These are phyloP conservation scores for Graphiopsis chlorocephala DNA, from an alignment of 2,329 filamentous ascomycete genomes.

Conservation along the genomic window DNA sequence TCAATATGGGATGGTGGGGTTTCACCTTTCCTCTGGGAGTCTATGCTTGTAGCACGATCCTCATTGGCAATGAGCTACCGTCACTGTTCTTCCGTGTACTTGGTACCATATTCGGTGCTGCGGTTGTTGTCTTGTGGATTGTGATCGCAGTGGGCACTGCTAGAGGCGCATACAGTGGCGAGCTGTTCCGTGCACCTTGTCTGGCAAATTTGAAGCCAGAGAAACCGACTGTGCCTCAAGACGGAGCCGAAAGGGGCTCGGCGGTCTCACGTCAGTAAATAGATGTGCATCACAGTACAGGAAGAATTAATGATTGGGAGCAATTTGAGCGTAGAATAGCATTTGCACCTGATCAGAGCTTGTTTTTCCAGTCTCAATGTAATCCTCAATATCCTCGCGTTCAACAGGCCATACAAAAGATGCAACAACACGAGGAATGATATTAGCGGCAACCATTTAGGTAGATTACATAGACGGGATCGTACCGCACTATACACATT, in stretches of 20 bases:
- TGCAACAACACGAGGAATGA: not conserved
- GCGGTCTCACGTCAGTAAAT: not conserved
- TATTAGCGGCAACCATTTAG: too few relatives aligned
- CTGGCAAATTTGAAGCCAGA: slow-evolving; percentile 31
- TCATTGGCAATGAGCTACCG: slow-evolving; percentile 52
- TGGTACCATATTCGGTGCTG: slow-evolving; percentile 53
- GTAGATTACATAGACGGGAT: too few relatives aligned
- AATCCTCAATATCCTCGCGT: too few relatives aligned
- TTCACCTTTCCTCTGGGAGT: slow-evolving; percentile 60
- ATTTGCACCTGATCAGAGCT: too few relatives aligned
- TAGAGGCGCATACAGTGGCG: slow-evolving; percentile 47
- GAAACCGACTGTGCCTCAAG: not conserved
- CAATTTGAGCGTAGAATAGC: too few relatives aligned
- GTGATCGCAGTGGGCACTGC: slow-evolving; percentile 52
- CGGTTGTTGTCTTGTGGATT: slow-evolving; percentile 56
- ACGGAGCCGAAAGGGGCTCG: not conserved
- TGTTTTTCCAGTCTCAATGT: not conserved
- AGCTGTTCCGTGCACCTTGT: slow-evolving; percentile 56
- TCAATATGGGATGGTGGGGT: slow-evolving; percentile 64
- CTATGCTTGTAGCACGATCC: slow-evolving; percentile 50
- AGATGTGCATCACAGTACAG: not conserved
- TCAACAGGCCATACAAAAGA: not conserved
- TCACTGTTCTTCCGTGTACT: slow-evolving; percentile 56
- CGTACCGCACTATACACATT: too few relatives aligned
- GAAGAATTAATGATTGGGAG: not conserved